phyloP scores from a whole-genome alignment of 805 yeast genomes.

The Lipomyces yamadae region DNA sequence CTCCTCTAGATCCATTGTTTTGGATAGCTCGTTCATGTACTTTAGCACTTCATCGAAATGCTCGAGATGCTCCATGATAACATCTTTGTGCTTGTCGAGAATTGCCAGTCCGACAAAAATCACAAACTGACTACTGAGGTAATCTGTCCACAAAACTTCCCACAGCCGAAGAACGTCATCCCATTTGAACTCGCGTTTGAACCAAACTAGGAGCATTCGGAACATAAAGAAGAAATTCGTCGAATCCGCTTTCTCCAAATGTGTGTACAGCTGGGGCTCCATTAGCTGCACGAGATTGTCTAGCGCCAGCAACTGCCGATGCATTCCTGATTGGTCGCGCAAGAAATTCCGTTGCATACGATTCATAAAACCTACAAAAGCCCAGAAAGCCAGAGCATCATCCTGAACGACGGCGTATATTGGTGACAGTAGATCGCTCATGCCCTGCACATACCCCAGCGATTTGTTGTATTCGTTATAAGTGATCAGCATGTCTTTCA shows the following conservation, averaged over 20 bases:
- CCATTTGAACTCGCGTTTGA: slow-evolving; percentile 86
- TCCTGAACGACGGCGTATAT: slow-evolving; percentile 67
- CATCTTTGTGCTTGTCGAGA: slow-evolving; percentile 81
- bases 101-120: slow-evolving; percentile 85
- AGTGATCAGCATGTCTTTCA: slow-evolving; percentile 81
- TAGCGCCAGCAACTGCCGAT: slow-evolving; percentile 79
- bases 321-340: slow-evolving; percentile 92
- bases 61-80: slow-evolving; percentile 71
- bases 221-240: slow-evolving; percentile 91
- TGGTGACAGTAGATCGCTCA: slow-evolving; percentile 92
- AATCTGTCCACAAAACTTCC: slow-evolving; percentile 93
- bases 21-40: slow-evolving; percentile 87
- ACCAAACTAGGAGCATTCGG: slow-evolving; percentile 95
- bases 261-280: slow-evolving; percentile 83
- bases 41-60: slow-evolving; percentile 91
- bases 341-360: slow-evolving; percentile 93
- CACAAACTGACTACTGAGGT: slow-evolving; percentile 82
- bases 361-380: slow-evolving; percentile 85
- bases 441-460: slow-evolving; percentile 96
- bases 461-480: slow-evolving; percentile 82
- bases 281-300: slow-evolving; percentile 87
- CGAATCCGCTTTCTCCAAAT: slow-evolving; percentile 84
- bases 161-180: slow-evolving; percentile 78
- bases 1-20: slow-evolving; percentile 74
- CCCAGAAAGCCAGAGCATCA: slow-evolving; percentile 85